These are phyloP conservation scores for Boechera retrofracta DNA, from an alignment of 345 rosid species.

Conservation along the genomic window DNA sequence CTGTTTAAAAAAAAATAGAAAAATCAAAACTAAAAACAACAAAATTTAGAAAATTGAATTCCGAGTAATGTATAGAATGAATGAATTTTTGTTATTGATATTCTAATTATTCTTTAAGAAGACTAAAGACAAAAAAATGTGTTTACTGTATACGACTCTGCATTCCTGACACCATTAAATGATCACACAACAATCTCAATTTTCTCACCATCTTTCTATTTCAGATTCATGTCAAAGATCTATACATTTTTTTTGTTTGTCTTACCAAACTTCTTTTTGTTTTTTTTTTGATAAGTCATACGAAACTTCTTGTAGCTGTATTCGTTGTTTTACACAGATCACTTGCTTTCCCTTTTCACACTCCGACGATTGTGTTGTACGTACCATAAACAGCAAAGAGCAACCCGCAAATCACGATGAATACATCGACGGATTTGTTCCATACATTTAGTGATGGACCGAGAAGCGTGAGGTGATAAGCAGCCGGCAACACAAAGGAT, in stretches of 20 bases:
- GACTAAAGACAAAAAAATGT: too few relatives aligned
- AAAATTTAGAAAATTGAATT: too few relatives aligned
- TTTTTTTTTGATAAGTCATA: background rate
- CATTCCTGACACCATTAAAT: background rate
- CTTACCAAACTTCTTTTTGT: background rate
- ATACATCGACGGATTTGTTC: slow-evolving; percentile 66
- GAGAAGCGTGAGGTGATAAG: slow-evolving; percentile 70
- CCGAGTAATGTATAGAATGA: too few relatives aligned
- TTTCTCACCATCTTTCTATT: background rate
- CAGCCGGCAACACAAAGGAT: slow-evolving; percentile 84
- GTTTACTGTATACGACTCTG: too few relatives aligned
- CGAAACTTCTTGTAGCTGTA: background rate
- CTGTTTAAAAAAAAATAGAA: too few relatives aligned
- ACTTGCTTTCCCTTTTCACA: slow-evolving; percentile 28
- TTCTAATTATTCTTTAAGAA: too few relatives aligned
- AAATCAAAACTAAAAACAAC: too few relatives aligned
- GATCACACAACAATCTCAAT: slow-evolving; percentile 30
- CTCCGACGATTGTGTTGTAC: slow-evolving; percentile 60
- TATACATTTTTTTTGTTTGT: background rate
- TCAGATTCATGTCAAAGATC: slow-evolving; percentile 20
- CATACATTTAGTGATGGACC: slow-evolving; percentile 65
- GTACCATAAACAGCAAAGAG: slow-evolving; percentile 78
- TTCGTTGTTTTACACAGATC: background rate
- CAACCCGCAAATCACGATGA: slow-evolving; percentile 67
- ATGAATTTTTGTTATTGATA: too few relatives aligned